Evolutionary conservation across 352 stramenopile species (phyloP), one percentile per base, ranked within the genome.

Genomic region (Globisporangium rhizosaccharum): DNA sequence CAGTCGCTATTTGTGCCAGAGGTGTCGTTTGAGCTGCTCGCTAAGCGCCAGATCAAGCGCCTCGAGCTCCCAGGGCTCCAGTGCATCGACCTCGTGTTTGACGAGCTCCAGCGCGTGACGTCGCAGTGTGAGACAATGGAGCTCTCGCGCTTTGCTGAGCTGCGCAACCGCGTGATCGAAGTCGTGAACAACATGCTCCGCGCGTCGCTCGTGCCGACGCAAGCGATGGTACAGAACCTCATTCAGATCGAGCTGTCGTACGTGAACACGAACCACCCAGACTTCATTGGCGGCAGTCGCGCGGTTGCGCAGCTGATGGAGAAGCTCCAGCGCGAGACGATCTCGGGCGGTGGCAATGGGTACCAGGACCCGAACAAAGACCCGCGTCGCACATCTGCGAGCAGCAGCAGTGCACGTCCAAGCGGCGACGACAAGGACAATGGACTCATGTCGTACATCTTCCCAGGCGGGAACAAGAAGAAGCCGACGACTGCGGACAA

Each of bases 211-310:
- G 54, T 77, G 14, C 84, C 86, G 14, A 94, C 86, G 53, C 86
- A 96, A 63, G 55, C 75, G 18, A 99, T 99, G 96, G 97, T 99
- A 57, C 84, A 89, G 26, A 99, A 99, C 70, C 72, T 99, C 18
- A 97, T 99, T 56, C 93, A 98, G 65, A 98, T 99, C 63, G 98
- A 99, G 79, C 72, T 99, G 59, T 95, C 97, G 9, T 99, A 99
- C 73, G 97, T 99, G 64, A 99, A 99, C 81, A 99, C 97, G 23
- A 98, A 97, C 70, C 98, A 99, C 78, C 97, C 97, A 9, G 97
- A 99, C 68, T 99, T 99, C 57, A 98, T 99, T 59, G 97, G 96
- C 52, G 97, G 96, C 44, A 98, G 90, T 61, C 78, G 87, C 14
- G 96, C 96, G 30, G 96, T 99, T 23, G 91, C 94, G 17, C 82